A percentile compares a stretch with the other conserved stretches of the same genome.
These are phyloP conservation scores for Pseudogymnoascus sp. DNA, from an alignment of 2,329 filamentous ascomycete genomes.

Conservation along the genomic window DNA sequence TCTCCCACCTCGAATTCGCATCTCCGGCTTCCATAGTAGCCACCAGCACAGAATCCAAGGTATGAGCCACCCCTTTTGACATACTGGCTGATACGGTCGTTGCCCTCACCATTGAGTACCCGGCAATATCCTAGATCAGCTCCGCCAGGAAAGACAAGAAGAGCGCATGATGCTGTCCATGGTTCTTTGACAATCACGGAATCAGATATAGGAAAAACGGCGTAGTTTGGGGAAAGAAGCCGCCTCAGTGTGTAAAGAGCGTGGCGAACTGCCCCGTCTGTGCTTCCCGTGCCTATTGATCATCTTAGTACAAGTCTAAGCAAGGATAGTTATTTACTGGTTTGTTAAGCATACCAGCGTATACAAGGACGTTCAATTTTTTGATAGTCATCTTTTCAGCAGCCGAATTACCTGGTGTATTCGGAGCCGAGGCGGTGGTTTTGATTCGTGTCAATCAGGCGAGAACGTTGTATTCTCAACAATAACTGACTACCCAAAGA, in stretches of 20 bases:
- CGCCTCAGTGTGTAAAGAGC: slow-evolving; percentile 80
- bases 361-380: slow-evolving; percentile 86
- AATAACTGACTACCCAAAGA: slow-evolving; percentile 15
- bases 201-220: slow-evolving; percentile 77
- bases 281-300: slow-evolving; percentile 68
- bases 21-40: slow-evolving; percentile 73
- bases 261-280: slow-evolving; percentile 81
- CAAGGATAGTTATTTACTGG: background rate
- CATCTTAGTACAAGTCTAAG: background rate
- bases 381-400: slow-evolving; percentile 49
- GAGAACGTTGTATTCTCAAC: slow-evolving; percentile 11
- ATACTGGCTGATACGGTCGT: slow-evolving; percentile 74
- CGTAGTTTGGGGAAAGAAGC: slow-evolving; percentile 83
- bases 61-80: slow-evolving; percentile 80
- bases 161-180: slow-evolving; percentile 78
- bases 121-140: slow-evolving; percentile 91
- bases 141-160: slow-evolving; percentile 87
- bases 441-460: background rate
- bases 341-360: slow-evolving; percentile 57
- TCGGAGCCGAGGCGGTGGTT: slow-evolving; percentile 1
- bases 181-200: slow-evolving; percentile 80
- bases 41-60: slow-evolving; percentile 88
- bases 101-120: slow-evolving; percentile 79
- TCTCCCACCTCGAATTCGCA: slow-evolving; percentile 94
- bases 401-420: background rate